Conservation (phyloP, 106 monocot species). For the Agapanthus africanus region DNA sequence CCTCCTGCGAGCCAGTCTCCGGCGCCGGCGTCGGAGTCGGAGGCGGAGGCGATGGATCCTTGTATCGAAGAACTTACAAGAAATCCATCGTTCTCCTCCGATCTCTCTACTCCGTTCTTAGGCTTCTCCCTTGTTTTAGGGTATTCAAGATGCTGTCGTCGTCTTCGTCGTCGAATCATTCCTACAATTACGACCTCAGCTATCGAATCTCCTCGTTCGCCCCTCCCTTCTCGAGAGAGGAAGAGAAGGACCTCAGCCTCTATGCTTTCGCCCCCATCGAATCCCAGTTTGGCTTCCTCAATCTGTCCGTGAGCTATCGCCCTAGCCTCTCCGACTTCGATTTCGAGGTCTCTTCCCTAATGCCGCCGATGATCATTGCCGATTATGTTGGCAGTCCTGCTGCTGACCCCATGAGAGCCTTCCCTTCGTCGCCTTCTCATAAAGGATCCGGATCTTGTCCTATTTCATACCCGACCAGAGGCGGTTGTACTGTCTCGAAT, state of each 20-base stretch:
- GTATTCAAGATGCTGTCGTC: slow-evolving; percentile 49
- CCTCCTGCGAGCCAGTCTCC: slow-evolving; percentile 8
- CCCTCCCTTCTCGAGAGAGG: slow-evolving; percentile 51
- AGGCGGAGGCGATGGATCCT: slow-evolving; percentile 4
- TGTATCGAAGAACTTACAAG: slow-evolving; percentile 55
- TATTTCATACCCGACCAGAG: slow-evolving; percentile 32
- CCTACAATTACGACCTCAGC: slow-evolving; percentile 59
- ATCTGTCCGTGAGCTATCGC: slow-evolving; percentile 53
- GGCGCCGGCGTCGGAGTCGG: neutral
- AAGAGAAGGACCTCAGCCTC: slow-evolving; percentile 39
- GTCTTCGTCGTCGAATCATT: slow-evolving; percentile 37
- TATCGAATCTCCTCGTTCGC: slow-evolving; percentile 72
- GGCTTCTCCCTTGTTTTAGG: slow-evolving; percentile 62
- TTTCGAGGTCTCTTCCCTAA: slow-evolving; percentile 51
- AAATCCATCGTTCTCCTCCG: slow-evolving; percentile 68
- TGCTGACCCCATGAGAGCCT: slow-evolving; percentile 62
- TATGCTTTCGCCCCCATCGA: slow-evolving; percentile 65
- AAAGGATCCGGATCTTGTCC: slow-evolving; percentile 5
- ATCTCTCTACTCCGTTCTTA: slow-evolving; percentile 57
- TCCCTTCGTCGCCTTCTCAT: slow-evolving; percentile 53
- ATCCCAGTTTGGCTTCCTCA: slow-evolving; percentile 62
- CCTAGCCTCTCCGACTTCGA: slow-evolving; percentile 51
- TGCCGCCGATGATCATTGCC: slow-evolving; percentile 63
- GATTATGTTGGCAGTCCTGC: slow-evolving; percentile 95
- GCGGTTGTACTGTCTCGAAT: neutral